phyloP scores from a whole-genome alignment of 352 stramenopile species.

The Aphanomyces invadans region DNA sequence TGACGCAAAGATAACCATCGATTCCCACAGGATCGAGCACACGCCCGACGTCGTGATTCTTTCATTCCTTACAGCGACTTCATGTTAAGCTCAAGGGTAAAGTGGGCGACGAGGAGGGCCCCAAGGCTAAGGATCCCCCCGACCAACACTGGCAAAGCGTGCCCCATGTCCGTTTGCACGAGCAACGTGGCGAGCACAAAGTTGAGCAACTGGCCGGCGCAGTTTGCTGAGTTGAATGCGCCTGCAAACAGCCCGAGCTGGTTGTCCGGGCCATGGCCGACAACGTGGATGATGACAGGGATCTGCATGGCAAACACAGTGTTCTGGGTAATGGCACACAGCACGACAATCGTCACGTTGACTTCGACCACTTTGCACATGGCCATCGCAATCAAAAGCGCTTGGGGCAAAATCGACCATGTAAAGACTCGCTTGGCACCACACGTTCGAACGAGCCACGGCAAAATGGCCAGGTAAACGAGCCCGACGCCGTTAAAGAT shows the following conservation, averaged over 20 bases:
- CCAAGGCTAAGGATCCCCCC: conserved; percentile 24
- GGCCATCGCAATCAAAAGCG: conserved; percentile 49
- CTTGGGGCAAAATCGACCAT: conserved; percentile 40
- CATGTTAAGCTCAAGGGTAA: conserved; percentile 25
- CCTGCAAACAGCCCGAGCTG: conserved; percentile 28
- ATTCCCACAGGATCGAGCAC: no score
- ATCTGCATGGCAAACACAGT: conserved; percentile 61
- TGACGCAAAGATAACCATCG: no score
- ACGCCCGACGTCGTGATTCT: no score
- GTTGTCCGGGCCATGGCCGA: conserved; percentile 31
- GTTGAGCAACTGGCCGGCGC: conserved; percentile 26
- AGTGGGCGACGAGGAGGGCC: conserved; percentile 16
- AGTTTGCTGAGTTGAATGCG: conserved; percentile 27
- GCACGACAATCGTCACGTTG: conserved; percentile 37
- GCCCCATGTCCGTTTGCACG: conserved; percentile 26
- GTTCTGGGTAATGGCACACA: conserved; percentile 34
- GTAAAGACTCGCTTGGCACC: conserved; percentile 38
- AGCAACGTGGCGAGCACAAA: conserved; percentile 25
- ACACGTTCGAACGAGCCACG: conserved; percentile 33
- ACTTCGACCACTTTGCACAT: conserved; percentile 35
- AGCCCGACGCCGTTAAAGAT: conserved; percentile 45
- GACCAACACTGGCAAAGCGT: conserved; percentile 26
- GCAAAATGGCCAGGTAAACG: conserved; percentile 41
- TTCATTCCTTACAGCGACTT: conserved; percentile 15
- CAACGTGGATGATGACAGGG: conserved; percentile 56